Evolutionary conservation across 495 filamentous ascomycete genomes (phyloP).

Genomic region (Lasiosphaeria miniovina): DNA sequence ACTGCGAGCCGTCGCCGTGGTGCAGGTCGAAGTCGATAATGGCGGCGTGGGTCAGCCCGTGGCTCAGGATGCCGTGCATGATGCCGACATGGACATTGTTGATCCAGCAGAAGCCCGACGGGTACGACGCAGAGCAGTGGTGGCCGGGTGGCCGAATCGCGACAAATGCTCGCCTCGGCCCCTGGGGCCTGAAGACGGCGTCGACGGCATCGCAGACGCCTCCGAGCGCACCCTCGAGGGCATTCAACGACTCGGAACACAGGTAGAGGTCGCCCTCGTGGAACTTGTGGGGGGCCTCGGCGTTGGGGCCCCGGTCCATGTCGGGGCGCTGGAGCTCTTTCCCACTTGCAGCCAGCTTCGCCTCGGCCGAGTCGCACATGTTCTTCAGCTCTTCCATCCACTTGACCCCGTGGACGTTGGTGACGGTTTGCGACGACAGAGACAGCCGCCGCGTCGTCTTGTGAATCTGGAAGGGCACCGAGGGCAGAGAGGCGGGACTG

Average conservation of each 20-base stretch:
- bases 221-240: slow-evolving; percentile 84
- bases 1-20: slow-evolving; percentile 93
- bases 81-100: slow-evolving; percentile 98
- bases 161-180: slow-evolving; percentile 74
- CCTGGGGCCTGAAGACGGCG: slow-evolving; percentile 62
- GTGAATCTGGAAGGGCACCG: slow-evolving; percentile 76
- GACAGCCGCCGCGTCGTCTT: slow-evolving; percentile 65
- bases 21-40: slow-evolving; percentile 98
- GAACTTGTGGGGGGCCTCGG: slow-evolving; percentile 50
- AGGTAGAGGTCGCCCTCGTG: slow-evolving; percentile 89
- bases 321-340: slow-evolving; percentile 70
- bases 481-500: slow-evolving; percentile 50
- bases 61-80: slow-evolving; percentile 74
- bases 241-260: slow-evolving; percentile 76
- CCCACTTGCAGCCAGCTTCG: slow-evolving; percentile 65
- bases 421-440: slow-evolving; percentile 66
- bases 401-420: slow-evolving; percentile 75
- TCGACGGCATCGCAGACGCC: slow-evolving; percentile 91
- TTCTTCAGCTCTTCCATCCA: slow-evolving; percentile 90
- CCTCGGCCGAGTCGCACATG: slow-evolving; percentile 78
- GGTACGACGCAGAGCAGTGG: slow-evolving; percentile 82
- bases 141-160: slow-evolving; percentile 83
- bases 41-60: slow-evolving; percentile 88
- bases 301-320: slow-evolving; percentile 43
- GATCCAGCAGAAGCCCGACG: slow-evolving; percentile 96